Percentiles rank a stretch among this genome's conserved stretches.
phyloP scores from a whole-genome alignment of 495 filamentous ascomycete genomes.

The Podospora fimiseda region DNA sequence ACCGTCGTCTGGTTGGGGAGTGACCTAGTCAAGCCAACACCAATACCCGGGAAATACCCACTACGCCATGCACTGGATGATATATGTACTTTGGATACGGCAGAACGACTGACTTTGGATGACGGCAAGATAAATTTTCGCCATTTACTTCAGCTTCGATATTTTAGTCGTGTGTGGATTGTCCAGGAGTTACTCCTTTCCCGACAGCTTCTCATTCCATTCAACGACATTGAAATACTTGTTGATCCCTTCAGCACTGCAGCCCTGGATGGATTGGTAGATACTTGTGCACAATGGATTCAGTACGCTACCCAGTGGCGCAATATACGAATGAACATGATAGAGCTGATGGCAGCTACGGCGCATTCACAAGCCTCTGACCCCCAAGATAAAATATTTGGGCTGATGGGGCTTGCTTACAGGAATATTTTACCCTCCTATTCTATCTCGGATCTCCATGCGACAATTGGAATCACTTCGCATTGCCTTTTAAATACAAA shows the following conservation, averaged over 20 bases:
- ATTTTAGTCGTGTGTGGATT: slow-evolving; percentile 11
- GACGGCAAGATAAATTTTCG: background rate
- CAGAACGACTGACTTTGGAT: background rate
- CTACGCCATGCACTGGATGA: background rate
- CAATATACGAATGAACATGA: background rate
- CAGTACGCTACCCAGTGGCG: background rate
- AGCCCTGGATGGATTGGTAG: background rate
- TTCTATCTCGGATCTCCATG: slow-evolving; percentile 1
- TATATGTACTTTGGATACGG: background rate
- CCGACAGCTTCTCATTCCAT: slow-evolving; percentile 2
- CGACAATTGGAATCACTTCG: background rate
- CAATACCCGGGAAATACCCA: slow-evolving; percentile 3
- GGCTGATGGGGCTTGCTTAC: background rate
- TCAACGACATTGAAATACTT: slow-evolving; percentile 1
- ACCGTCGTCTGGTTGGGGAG: slow-evolving; percentile 4
- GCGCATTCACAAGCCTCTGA: background rate
- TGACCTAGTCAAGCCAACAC: background rate
- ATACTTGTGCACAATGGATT: slow-evolving; percentile 1
- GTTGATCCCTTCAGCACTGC: background rate
- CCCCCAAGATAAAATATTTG: slow-evolving; percentile 6
- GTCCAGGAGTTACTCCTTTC: slow-evolving; percentile 10
- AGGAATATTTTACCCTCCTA: background rate
- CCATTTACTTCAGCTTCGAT: background rate
- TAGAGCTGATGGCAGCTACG: background rate
- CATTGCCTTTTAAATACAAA: background rate